A percentile compares a stretch with the other conserved stretches of the same genome.
Evolutionary conservation across 78 protist genomes (phyloP).

Genomic region (Dictyostelium brefeldianum): DNA sequence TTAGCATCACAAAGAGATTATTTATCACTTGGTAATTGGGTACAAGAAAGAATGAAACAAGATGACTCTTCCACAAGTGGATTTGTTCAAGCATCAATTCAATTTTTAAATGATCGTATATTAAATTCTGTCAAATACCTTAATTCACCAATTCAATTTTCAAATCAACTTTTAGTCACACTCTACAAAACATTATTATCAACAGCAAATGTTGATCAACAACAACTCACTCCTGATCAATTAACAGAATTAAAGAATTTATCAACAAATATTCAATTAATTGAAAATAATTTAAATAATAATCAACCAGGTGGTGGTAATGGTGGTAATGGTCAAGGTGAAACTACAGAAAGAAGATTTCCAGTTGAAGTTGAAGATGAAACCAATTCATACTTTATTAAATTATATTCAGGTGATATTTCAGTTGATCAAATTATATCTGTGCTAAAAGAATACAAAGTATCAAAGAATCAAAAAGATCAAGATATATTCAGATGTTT

Average conservation of each 20-base stretch:
- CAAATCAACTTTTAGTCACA: slow-evolving; percentile 15
- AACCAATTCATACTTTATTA: slow-evolving; percentile 90
- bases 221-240: slow-evolving; percentile 22
- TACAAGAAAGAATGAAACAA: slow-evolving; percentile 76
- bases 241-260: neutral
- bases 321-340: neutral
- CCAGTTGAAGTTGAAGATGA: slow-evolving; percentile 89
- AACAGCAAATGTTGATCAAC: neutral
- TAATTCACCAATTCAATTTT: slow-evolving; percentile 38
- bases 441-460: slow-evolving; percentile 74
- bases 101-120: slow-evolving; percentile 48
- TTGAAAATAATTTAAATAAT: neutral
- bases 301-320: slow-evolving; percentile 1
- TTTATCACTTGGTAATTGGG: slow-evolving; percentile 90
- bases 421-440: slow-evolving; percentile 84
- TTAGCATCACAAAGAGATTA: slow-evolving; percentile 90
- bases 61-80: neutral
- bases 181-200: slow-evolving; percentile 29
- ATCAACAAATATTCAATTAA: slow-evolving; percentile 1
- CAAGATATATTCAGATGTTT: slow-evolving; percentile 91
- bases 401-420: slow-evolving; percentile 78
- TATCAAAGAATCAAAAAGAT: slow-evolving; percentile 80
- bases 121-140: neutral
- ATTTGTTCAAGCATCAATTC: slow-evolving; percentile 73
- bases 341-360: slow-evolving; percentile 55